A percentile compares a stretch with the other conserved stretches of the same genome.
These are phyloP conservation scores for Diaporthe sp. DNA, from an alignment of 2,329 filamentous ascomycete species.

Conservation along the genomic window DNA sequence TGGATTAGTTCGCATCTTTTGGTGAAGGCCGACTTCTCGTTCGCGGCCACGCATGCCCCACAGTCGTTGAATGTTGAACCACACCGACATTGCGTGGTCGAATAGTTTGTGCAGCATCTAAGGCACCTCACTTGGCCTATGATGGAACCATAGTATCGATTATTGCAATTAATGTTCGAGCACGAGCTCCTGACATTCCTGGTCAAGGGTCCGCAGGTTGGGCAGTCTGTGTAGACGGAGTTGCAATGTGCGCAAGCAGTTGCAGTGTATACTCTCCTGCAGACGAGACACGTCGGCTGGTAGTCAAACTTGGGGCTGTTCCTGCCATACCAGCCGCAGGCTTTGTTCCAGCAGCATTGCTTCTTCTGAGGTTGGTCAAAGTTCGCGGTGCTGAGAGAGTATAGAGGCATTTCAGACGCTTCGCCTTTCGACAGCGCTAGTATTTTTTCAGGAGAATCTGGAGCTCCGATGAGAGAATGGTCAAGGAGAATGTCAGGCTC, in stretches of 20 bases:
- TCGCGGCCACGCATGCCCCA: neutral
- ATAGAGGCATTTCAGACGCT: neutral
- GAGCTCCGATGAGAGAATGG: neutral
- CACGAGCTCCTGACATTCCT: neutral
- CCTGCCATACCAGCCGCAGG: neutral
- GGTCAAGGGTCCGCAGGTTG: neutral
- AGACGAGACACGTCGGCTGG: neutral
- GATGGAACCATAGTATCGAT: too few relatives aligned
- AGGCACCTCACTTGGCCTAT: neutral
- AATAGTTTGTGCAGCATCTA: neutral
- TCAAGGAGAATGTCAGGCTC: conserved; percentile 34
- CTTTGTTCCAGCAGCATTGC: neutral
- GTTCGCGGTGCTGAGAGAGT: neutral
- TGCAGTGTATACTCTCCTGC: neutral
- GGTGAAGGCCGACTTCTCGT: accelerated
- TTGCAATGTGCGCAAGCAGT: neutral
- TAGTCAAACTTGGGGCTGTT: accelerated
- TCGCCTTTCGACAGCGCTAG: neutral
- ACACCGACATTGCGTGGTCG: accelerated
- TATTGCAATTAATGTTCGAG: accelerated
- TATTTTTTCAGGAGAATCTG: too few relatives aligned
- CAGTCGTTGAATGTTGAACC: neutral
- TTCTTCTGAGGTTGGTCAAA: accelerated
- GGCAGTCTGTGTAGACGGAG: conserved; percentile 9
- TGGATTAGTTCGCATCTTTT: neutral